phyloP scores from a whole-genome alignment of 495 filamentous ascomycete genomes.

The Xylaria intraflava region DNA sequence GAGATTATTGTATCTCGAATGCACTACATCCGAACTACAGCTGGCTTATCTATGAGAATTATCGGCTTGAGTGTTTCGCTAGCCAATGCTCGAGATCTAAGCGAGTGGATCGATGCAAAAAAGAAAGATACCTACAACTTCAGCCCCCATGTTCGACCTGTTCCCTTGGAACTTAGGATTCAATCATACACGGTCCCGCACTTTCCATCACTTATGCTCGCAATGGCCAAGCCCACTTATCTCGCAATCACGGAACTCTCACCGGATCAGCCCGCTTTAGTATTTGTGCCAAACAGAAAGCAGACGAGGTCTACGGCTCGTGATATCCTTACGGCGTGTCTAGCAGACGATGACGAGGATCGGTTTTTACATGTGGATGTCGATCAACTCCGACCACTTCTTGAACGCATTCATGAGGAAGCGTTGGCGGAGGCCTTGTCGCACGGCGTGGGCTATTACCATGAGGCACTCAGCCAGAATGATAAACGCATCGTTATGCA shows the following conservation, averaged over 20 bases:
- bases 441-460: conserved; percentile 95
- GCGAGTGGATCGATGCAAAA: conserved; percentile 98
- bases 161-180: conserved; percentile 88
- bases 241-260: conserved; percentile 78
- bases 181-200: conserved; percentile 95
- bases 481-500: conserved; percentile 93
- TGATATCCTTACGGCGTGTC: conserved; percentile 76
- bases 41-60: conserved; percentile 76
- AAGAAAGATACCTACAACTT: conserved; percentile 99
- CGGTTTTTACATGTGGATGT: conserved; percentile 79
- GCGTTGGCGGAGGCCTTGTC: conserved; percentile 86
- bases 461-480: conserved; percentile 79
- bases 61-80: conserved; percentile 88
- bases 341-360: conserved; percentile 88
- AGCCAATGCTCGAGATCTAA: conserved; percentile 86
- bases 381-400: conserved; percentile 72
- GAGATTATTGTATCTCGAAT: conserved; percentile 95
- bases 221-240: conserved; percentile 94
- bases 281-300: conserved; percentile 90
- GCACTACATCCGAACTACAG: conserved; percentile 90
- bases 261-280: conserved; percentile 76
- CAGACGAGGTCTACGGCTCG: conserved; percentile 84
- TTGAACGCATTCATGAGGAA: conserved; percentile 74
- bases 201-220: conserved; percentile 95
- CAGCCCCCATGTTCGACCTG: conserved; percentile 79